Evolutionary conservation across 306 rosid genomes (phyloP), one percentile per base, ranked within the genome.

Genomic region (Quercus ilex): DNA sequence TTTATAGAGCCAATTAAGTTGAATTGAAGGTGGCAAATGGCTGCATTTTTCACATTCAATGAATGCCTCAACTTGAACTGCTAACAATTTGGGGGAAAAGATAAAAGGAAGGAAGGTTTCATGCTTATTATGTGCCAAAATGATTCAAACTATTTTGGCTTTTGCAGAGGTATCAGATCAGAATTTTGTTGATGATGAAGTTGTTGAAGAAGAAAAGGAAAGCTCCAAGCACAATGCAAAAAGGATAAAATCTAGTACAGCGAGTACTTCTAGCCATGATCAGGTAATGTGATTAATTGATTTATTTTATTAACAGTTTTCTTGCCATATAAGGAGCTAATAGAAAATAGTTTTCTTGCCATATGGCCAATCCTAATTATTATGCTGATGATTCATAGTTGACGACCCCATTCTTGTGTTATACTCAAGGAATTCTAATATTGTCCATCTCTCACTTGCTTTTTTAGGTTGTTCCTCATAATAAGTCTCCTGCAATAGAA

Each of bases 151-250:
- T 12, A 19, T 51, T 9, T 76, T 31, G 31, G 33, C 53, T 68
- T 43, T 57, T 82, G 82, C 87, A 92, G 97, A 92, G 78, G 82
- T 88, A 79, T 88, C 97, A 5, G 97, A 84, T 83, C 97, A 92
- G 79, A 92, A 92, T 76, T 92, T 92, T 30, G 89, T 81, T 63
- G 96, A 85, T 63, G 96, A 85, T 31, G 97, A 88, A 59, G 89
- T 80, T 19, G 82, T 67, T 55, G 80, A 81, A 73, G 79, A 30
- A 10, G 79, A 78, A 77, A 73, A 71, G 13, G 59, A 74, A 6
- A 75, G 26, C 38, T 38, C 17, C 11, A 81, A 30, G 53, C 25
- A 80, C 80, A 71, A 76, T 11, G 35, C 67, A 31, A 88, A 88
- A 82, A 80, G 85, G 73, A 82, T 33, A 25, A 88, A 78, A 49